Base-by-base conservation (phyloP, 2,329 filamentous ascomycete species). In the Kalaharituber pfeilii region DNA sequence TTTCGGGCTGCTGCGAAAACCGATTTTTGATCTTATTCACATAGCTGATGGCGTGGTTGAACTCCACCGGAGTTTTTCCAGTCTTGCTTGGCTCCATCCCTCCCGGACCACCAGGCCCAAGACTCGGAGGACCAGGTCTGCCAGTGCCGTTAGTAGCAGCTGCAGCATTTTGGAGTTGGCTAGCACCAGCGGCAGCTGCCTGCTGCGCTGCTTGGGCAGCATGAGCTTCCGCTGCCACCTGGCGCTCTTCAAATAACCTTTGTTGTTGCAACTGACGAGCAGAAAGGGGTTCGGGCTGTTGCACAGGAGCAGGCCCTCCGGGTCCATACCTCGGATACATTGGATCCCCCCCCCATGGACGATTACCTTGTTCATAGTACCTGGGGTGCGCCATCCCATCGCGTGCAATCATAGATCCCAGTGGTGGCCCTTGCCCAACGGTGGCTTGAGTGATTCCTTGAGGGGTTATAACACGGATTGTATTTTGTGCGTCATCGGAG, bases 11-110 rank as follows among this genome's bases (percentile, higher is more conserved):
- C 65, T 88, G 82, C 63, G 94, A 83, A 69, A 96, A 98, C 45
- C 91, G 89, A 67, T 96, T 98, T 86, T 98, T 98, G 65, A 98
- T 98, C 71, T 98, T 98, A 67, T 98, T 98, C 53, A 98, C 91
- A 65, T 98, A 98, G 67, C 88, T 96, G 60, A 98, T 98, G 0
- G 91, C 91, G 70, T 98, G 91, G 67, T 98, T 98, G 69, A 98
- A 98, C 66, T 98, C 91, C 18, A 98, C 91, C 1, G 91, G 91
- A 0, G 88, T 89, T 91, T 93, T 68, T 93, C 88, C 66, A 85
- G 63, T 52, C 73, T 61, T 57, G n/a, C n/a, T n/a, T 11, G 52
- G 52, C 24, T 59, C 59, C 67, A 62, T 72, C 57, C 62, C 70
- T 63, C 58, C 71, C 65, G 57, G 67, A 65, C 52, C 67, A 65